Conservation (phyloP, 495 filamentous ascomycete genomes). For the Penicillium macrosclerotiorum region DNA sequence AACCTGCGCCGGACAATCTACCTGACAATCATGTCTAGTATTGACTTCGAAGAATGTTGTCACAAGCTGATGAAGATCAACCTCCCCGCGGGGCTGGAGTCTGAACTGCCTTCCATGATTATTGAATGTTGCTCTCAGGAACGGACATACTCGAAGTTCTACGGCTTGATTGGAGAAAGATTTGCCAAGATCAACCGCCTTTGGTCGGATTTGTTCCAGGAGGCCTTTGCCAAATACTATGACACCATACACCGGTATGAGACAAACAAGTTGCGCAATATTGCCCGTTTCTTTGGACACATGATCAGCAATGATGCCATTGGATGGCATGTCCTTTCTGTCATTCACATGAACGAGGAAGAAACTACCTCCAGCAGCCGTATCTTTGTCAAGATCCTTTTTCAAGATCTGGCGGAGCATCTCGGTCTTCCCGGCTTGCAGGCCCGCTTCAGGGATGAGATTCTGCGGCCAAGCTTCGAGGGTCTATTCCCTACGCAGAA, state of each 20-base stretch:
- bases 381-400: slow-evolving; percentile 97
- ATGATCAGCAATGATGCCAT: slow-evolving; percentile 83
- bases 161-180: slow-evolving; percentile 87
- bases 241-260: slow-evolving; percentile 97
- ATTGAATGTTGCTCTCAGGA: slow-evolving; percentile 95
- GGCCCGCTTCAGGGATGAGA: slow-evolving; percentile 71
- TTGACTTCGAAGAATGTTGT: slow-evolving; percentile 91
- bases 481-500: slow-evolving; percentile 89
- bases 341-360: slow-evolving; percentile 89
- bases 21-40: slow-evolving; percentile 91
- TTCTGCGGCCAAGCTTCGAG: slow-evolving; percentile 72
- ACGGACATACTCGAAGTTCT: slow-evolving; percentile 94
- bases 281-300: slow-evolving; percentile 92
- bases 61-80: slow-evolving; percentile 94
- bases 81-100: slow-evolving; percentile 82
- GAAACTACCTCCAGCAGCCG: slow-evolving; percentile 92
- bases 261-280: slow-evolving; percentile 89
- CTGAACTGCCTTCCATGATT: slow-evolving; percentile 92
- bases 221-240: slow-evolving; percentile 88
- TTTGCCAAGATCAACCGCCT: slow-evolving; percentile 94
- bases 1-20: slow-evolving; percentile 94
- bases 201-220: slow-evolving; percentile 89
- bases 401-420: slow-evolving; percentile 86
- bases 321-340: slow-evolving; percentile 83
- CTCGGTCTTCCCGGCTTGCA: slow-evolving; percentile 79